Evolutionary conservation across 257 asterid species (phyloP), one percentile per base, ranked within the genome.

Genomic region (Haberlea rhodopensis): DNA sequence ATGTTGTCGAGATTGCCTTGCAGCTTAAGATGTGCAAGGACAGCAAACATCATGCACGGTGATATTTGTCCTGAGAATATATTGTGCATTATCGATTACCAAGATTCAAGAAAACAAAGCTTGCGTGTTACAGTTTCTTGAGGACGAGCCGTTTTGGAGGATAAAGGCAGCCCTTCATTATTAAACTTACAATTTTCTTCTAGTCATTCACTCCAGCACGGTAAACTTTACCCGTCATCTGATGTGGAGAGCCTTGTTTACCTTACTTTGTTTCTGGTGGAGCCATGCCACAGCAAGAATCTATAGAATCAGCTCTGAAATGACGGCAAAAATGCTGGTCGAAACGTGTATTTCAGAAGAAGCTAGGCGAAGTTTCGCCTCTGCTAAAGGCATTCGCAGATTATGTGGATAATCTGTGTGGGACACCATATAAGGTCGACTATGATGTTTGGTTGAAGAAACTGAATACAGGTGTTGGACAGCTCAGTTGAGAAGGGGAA

Each of bases 141-240:
- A 95, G 95, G 95, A 5, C 86, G 78, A 18, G 97, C 95, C 0
- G 94, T 83, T 45, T 59, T 87, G 72, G 97, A 89, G 69, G 97
- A 89, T 11, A 64, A 87, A 56, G 97, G 87, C 62, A 83, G 95
- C 73, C 94, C 97, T 0, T 77, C 87, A 0, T 68, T 89, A 0
- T 68, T 89, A 43, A 83, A 83, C 46, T 53, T 87, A 32, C 91
- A 75, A 65, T 89, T 81, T 67, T 89, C 97, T 2, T 87, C 95
- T 0, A 78, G 84, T 22, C 76, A 89, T 60, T 85, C 97, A 0
- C 89, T 87, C 22, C 89, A 83, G 81, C 77, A 89, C 3, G 95
- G 95, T 66, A 89, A 89, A 78, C 86, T 87, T 9, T 87, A 95
- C 65, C 88, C 84, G 3, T 85, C 95, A 19, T 89, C 97, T 0